Percentiles rank a stretch among this genome's conserved stretches.
phyloP scores from a whole-genome alignment of 352 stramenopile species.

The Globisporangium carolinianum region DNA sequence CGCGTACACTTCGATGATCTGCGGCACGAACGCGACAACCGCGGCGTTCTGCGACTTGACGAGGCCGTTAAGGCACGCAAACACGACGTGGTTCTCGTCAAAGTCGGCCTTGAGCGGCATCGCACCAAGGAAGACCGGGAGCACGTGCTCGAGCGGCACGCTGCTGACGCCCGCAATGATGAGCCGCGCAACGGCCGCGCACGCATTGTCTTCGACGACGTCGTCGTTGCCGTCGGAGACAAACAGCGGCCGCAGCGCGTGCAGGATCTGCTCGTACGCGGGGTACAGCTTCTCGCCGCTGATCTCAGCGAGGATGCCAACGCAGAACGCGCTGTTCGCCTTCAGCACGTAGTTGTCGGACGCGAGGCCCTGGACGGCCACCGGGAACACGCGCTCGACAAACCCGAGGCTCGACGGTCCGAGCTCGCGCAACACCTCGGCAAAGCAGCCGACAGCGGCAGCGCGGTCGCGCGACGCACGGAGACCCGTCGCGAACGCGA shows the following conservation, averaged over 20 bases:
- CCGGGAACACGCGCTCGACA: constrained; percentile 85
- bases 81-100: constrained; percentile 94
- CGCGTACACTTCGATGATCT: constrained; percentile 78
- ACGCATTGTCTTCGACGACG: constrained; percentile 90
- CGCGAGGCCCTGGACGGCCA: constrained; percentile 85
- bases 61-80: constrained; percentile 92
- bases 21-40: constrained; percentile 56
- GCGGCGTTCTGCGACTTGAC: constrained; percentile 86
- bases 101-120: constrained; percentile 96
- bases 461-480: constrained; percentile 89
- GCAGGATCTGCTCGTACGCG: constrained; percentile 89
- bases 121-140: constrained; percentile 90
- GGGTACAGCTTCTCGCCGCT: constrained; percentile 63
- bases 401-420: constrained; percentile 77
- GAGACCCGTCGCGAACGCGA: constrained; percentile 88
- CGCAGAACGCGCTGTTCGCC: constrained; percentile 93
- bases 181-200: constrained; percentile 90
- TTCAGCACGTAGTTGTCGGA: constrained; percentile 92
- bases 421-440: constrained; percentile 92
- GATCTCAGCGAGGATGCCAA: constrained; percentile 89
- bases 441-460: constrained; percentile 93
- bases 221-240: constrained; percentile 83
- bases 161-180: constrained; percentile 75
- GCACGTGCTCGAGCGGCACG: constrained; percentile 89
- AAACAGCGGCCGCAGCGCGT: constrained; percentile 90